These are phyloP conservation scores for Epicoccum sorghinum DNA, from an alignment of 2,329 filamentous ascomycete genomes.

Conservation along the genomic window DNA sequence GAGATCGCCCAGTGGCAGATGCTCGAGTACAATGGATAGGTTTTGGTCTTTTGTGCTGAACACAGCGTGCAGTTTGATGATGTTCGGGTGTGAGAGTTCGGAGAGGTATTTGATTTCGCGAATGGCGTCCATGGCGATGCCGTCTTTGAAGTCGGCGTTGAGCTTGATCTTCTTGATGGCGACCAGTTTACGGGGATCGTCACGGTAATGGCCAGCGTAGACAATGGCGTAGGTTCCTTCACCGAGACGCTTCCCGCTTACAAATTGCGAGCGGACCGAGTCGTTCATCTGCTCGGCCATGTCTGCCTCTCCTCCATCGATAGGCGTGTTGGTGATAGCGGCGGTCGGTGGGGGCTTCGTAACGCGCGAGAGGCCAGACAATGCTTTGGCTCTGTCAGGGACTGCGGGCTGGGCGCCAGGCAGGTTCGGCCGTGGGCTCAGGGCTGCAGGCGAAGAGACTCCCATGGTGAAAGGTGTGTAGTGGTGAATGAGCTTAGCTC, in stretches of 20 bases:
- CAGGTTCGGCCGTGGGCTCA: constrained; percentile 37
- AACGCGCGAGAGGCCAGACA: constrained; percentile 39
- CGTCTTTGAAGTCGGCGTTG: constrained; percentile 84
- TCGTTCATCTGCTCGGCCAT: constrained; percentile 57
- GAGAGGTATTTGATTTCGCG: constrained; percentile 95
- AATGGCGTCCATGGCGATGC: constrained; percentile 91
- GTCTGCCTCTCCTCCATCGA: constrained; percentile 39
- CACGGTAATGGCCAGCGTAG: constrained; percentile 81
- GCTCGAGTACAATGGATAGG: constrained; percentile 93
- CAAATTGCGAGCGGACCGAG: constrained; percentile 76
- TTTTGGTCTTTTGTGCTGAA: constrained; percentile 98
- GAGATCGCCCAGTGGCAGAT: constrained; percentile 89
- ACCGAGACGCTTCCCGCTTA: constrained; percentile 90
- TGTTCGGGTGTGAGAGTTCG: constrained; percentile 92
- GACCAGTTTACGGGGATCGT: constrained; percentile 74
- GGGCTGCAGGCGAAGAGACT: constrained; percentile 29
- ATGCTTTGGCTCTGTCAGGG: constrained; percentile 38
- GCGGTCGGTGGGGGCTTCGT: constrained; percentile 23
- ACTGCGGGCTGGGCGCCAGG: constrained; percentile 23
- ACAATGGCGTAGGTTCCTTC: constrained; percentile 98
- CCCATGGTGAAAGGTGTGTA: constrained; percentile 24
- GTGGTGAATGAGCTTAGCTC: constrained; percentile 1
- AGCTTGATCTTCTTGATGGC: constrained; percentile 95
- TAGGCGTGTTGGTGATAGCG: constrained; percentile 23
- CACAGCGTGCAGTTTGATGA: constrained; percentile 89